Evolutionary conservation across 1,284 basidiomycete genomes (phyloP).

Genomic region (Apiotrichum montevideense): DNA sequence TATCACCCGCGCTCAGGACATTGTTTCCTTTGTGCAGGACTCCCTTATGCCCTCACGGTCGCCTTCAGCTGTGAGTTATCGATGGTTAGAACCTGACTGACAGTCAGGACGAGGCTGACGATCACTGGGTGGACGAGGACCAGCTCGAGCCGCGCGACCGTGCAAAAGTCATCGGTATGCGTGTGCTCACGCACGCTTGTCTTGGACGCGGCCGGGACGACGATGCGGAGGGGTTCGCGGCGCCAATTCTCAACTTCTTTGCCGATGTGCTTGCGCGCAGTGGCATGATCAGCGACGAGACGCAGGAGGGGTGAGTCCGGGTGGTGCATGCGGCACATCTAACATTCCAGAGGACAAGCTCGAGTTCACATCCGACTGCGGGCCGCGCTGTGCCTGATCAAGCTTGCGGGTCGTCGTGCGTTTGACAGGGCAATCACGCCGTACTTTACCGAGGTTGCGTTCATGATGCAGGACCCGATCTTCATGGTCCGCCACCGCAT

Average conservation of each 20-base stretch:
- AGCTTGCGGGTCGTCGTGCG: conserved; percentile 61
- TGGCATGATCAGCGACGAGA: conserved; percentile 59
- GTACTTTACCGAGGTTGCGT: conserved; percentile 65
- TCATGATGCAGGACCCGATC: conserved; percentile 78
- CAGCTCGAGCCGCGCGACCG: conserved; percentile 50
- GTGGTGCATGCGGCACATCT: conserved; percentile 46
- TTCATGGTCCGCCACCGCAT: conserved; percentile 78
- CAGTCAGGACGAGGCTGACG: conserved; percentile 44
- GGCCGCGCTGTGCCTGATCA: conserved; percentile 72
- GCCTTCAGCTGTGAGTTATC: conserved; percentile 50
- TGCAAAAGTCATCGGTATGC: conserved; percentile 68
- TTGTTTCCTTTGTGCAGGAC: conserved; percentile 67
- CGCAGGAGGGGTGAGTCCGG: conserved; percentile 57
- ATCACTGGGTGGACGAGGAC: conserved; percentile 62
- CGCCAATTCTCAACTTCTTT: conserved; percentile 69
- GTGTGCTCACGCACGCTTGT: conserved; percentile 73
- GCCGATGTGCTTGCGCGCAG: conserved; percentile 59
- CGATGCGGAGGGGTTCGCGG: conserved; percentile 60
- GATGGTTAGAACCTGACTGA: conserved; percentile 11
- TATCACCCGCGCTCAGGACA: conserved; percentile 65
- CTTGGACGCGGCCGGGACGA: conserved; percentile 60
- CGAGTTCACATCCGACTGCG: conserved; percentile 61
- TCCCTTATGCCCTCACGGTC: conserved; percentile 60
- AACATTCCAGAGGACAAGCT: conserved; percentile 34
- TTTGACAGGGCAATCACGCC: conserved; percentile 60